Evolutionary conservation across 768 basidiomycete species (phyloP).

Genomic region (Coprinopsis marcescibilis): DNA sequence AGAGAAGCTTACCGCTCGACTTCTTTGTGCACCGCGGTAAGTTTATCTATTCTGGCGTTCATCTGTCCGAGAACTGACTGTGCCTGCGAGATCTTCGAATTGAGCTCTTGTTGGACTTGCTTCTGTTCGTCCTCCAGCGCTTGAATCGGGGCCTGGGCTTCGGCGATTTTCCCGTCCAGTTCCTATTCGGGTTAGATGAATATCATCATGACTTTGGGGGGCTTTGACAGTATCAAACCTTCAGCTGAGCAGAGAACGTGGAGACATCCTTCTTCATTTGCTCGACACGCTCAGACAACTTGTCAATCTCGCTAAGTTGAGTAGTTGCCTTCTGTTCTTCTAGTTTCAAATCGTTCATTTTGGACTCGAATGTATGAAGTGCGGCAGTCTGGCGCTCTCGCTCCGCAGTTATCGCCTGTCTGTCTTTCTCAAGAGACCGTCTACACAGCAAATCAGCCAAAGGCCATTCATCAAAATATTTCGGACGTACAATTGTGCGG

Average conservation of each 20-base stretch:
- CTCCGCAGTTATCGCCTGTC: slow-evolving; percentile 48
- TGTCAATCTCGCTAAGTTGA: slow-evolving; percentile 53
- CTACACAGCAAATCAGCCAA: slow-evolving; percentile 29
- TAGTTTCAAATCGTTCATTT: slow-evolving; percentile 58
- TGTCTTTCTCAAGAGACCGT: slow-evolving; percentile 61
- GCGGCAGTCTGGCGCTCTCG: slow-evolving; percentile 53
- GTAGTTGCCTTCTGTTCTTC: slow-evolving; percentile 51
- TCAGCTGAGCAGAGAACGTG: slow-evolving; percentile 37
- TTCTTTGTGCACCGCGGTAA: slow-evolving; percentile 52
- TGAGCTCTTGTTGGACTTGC: slow-evolving; percentile 43
- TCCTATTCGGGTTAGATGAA: slow-evolving; percentile 37
- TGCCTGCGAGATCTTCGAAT: slow-evolving; percentile 42
- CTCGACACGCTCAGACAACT: slow-evolving; percentile 49
- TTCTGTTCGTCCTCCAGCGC: slow-evolving; percentile 52
- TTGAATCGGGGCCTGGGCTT: slow-evolving; percentile 61
- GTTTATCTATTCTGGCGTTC: slow-evolving; percentile 56
- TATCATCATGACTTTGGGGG: neutral
- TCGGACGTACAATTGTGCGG: slow-evolving; percentile 55
- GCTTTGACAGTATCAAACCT: slow-evolving; percentile 32
- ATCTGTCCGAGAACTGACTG: slow-evolving; percentile 58
- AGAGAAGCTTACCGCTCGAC: slow-evolving; percentile 55
- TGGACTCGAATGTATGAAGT: slow-evolving; percentile 51
- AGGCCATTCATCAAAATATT: neutral
- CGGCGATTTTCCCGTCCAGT: slow-evolving; percentile 52
- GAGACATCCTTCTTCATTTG: slow-evolving; percentile 54